Evolutionary conservation across 352 stramenopile species (phyloP).

Genomic region (Phytophthora syringae): DNA sequence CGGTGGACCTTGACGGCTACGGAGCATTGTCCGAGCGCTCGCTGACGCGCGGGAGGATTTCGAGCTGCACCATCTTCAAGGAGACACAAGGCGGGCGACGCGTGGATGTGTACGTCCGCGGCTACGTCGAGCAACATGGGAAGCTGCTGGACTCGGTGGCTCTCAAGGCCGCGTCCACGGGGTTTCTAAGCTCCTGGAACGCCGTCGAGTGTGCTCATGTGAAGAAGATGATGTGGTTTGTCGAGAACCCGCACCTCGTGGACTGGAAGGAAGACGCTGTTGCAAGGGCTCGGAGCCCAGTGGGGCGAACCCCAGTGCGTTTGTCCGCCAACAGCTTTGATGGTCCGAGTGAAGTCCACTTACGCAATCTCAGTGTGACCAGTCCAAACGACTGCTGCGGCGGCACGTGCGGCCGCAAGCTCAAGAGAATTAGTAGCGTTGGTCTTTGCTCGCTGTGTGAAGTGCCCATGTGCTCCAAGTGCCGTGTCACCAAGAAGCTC

Average conservation of each 20-base stretch:
- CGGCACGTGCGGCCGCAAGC: slow-evolving; percentile 38
- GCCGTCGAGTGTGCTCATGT: slow-evolving; percentile 47
- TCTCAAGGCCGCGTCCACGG: slow-evolving; percentile 48
- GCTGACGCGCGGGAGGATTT: slow-evolving; percentile 46
- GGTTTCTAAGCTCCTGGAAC: slow-evolving; percentile 58
- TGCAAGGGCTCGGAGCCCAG: slow-evolving; percentile 14
- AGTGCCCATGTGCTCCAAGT: slow-evolving; percentile 48
- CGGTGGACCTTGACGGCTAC: slow-evolving; percentile 44
- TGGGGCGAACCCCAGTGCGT: slow-evolving; percentile 3
- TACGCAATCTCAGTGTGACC: slow-evolving; percentile 25
- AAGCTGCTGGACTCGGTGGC: slow-evolving; percentile 46
- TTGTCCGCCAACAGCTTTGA: slow-evolving; percentile 18
- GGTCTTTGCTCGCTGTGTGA: slow-evolving; percentile 42
- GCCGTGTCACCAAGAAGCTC: slow-evolving; percentile 45
- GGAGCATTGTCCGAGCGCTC: slow-evolving; percentile 28
- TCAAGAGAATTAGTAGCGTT: slow-evolving; percentile 40
- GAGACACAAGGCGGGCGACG: slow-evolving; percentile 27
- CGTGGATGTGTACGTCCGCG: slow-evolving; percentile 50
- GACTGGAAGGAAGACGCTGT: slow-evolving; percentile 28
- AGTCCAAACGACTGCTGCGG: slow-evolving; percentile 26
- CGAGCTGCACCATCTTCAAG: slow-evolving; percentile 49
- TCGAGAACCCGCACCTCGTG: slow-evolving; percentile 37
- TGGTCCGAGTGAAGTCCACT: slow-evolving; percentile 16
- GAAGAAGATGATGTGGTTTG: slow-evolving; percentile 58
- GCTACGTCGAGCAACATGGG: slow-evolving; percentile 48